A percentile compares a stretch with the other conserved stretches of the same genome.
Evolutionary conservation across 1,284 basidiomycete species (phyloP).

Genomic region (Hymenochaete sp.): DNA sequence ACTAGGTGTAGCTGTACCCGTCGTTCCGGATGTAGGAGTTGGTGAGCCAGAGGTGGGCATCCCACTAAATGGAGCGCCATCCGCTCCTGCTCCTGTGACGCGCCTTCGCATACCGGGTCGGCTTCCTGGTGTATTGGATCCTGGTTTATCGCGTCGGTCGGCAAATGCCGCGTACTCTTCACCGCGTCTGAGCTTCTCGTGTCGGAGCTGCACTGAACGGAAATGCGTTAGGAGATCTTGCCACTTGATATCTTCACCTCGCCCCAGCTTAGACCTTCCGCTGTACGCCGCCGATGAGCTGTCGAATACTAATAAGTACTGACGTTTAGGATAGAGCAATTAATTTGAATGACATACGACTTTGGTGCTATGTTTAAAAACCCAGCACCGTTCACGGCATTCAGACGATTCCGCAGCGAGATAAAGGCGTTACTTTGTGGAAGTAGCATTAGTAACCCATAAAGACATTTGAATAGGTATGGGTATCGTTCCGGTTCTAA

Average conservation of each 20-base stretch:
- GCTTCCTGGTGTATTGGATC: background rate
- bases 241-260: conserved; percentile 86
- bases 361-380: conserved; percentile 84
- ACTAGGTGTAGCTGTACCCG: background rate
- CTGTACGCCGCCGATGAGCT: conserved; percentile 31
- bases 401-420: conserved; percentile 88
- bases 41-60: background rate
- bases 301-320: conserved; percentile 23
- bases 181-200: conserved; percentile 73
- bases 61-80: background rate
- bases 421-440: conserved; percentile 97
- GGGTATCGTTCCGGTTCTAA: conserved; percentile 96
- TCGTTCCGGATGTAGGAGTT: background rate
- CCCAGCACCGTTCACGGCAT: conserved; percentile 91
- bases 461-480: conserved; percentile 94
- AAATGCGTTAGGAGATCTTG: conserved; percentile 83
- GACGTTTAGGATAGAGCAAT: background rate
- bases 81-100: conserved; percentile 9
- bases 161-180: conserved; percentile 14
- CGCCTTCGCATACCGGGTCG: conserved; percentile 15
- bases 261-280: conserved; percentile 65
- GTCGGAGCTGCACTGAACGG: conserved; percentile 72
- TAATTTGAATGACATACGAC: conserved; percentile 39
- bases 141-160: conserved; percentile 6
- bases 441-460: conserved; percentile 94